A percentile compares a stretch with the other conserved stretches of the same genome.
phyloP scores from a whole-genome alignment of 1,139 yeast genomes.

The Geotrichum reessii region DNA sequence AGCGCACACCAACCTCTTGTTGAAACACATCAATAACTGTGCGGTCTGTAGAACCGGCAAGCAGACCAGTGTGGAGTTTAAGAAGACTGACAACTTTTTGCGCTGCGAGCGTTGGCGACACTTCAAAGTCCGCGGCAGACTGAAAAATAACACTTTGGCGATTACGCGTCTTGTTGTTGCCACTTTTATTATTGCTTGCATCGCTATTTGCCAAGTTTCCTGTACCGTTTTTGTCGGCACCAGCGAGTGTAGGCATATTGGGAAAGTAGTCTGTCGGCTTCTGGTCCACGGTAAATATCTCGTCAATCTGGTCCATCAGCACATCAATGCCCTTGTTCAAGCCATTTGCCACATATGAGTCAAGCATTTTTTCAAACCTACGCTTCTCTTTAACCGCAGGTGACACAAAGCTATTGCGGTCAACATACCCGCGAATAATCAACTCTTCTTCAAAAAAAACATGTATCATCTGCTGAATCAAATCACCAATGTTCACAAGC shows the following conservation, averaged over 20 bases:
- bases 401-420: slow-evolving; percentile 70
- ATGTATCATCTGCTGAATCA: slow-evolving; percentile 87
- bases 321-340: slow-evolving; percentile 86
- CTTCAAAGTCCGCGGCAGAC: slow-evolving; percentile 23
- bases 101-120: slow-evolving; percentile 77
- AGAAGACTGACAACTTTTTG: slow-evolving; percentile 54
- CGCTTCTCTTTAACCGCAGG: slow-evolving; percentile 78
- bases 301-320: slow-evolving; percentile 68
- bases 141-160: slow-evolving; percentile 8
- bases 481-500: slow-evolving; percentile 84
- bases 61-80: slow-evolving; percentile 65
- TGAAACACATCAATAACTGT: slow-evolving; percentile 87
- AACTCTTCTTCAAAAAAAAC: slow-evolving; percentile 87
- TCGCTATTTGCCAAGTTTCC: neutral
- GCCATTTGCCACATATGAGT: slow-evolving; percentile 88
- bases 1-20: slow-evolving; percentile 87
- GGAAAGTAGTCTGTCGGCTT: slow-evolving; percentile 45
- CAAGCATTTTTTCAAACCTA: slow-evolving; percentile 72
- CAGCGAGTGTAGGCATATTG: neutral
- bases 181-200: no score
- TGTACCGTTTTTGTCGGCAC: neutral
- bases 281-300: slow-evolving; percentile 47
- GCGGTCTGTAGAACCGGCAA: slow-evolving; percentile 82
- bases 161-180: neutral
- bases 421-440: slow-evolving; percentile 53